Evolutionary conservation across 2,329 filamentous ascomycete genomes (phyloP), one percentile per base, ranked within the genome.

Genomic region (Aspergillus ustus): DNA sequence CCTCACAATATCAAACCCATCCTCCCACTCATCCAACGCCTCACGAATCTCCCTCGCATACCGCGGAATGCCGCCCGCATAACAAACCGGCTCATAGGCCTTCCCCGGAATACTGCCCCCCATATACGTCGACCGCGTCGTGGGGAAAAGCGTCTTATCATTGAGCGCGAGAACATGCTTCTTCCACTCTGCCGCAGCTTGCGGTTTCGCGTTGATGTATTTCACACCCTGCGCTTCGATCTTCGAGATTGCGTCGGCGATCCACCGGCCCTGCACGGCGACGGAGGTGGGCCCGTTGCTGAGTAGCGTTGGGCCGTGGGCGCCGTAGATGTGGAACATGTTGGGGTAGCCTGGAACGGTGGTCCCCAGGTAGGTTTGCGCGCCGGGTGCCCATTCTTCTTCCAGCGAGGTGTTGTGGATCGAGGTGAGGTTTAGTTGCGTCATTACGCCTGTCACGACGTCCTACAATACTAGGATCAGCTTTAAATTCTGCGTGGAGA

Each of bases 21-120:
- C 55, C 34, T 57, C 55, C 55, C 46, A 57, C 8, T 25, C 20
- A 45, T 57, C 55, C 11, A 67, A 20, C n/a, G 40, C 60, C 11
- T 59, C 1, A 7, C 64, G 60, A 34, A 67, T 67, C 25, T 69
- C 61, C 13, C 52, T 25, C 20, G 56, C 52, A 51, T 72, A 71
- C 9, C 52, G 34, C 0, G 68, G 64, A 3, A 69, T 52, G 7
- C 69, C 70, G 17, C 57, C 69, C 0, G 65, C 22, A 58, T 68
- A 88, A 52, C 81, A 81, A 8, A 86, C 72, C 0, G 81, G 81
- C 73, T 88, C 85, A 28, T 76, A 77, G 0, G 77, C 67, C 73
- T 87, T 87, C 0, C 81, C 84, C 0, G 85, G 84, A 1, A 86
- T 78, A 45, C 77, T 85, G 0, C 80, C 82, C 2, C 86, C 85